A percentile compares a stretch with the other conserved stretches of the same genome.
phyloP scores from a whole-genome alignment of 805 yeast genomes.

The Candida xiaguanensis region DNA sequence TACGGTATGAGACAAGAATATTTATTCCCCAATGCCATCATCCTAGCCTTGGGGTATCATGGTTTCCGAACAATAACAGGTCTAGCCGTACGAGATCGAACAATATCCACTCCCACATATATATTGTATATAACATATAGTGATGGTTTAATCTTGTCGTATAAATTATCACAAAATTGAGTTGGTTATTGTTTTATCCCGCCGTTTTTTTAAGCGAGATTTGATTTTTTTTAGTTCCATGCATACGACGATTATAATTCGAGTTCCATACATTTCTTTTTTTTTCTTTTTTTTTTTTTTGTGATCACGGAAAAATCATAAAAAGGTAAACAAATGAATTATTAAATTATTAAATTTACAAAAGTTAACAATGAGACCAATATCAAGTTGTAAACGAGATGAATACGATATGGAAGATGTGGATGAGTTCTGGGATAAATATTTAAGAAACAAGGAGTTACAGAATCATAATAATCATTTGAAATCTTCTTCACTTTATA shows the following conservation, averaged over 20 bases:
- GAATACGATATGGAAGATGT: slow-evolving; percentile 64
- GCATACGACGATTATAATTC: too few relatives aligned
- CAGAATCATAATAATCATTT: slow-evolving; percentile 12
- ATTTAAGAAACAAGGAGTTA: slow-evolving; percentile 24
- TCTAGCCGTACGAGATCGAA: slow-evolving; percentile 22
- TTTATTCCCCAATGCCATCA: slow-evolving; percentile 33
- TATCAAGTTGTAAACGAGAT: slow-evolving; percentile 47
- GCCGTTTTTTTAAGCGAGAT: slow-evolving; percentile 1
- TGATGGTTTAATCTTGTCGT: slow-evolving; percentile 28
- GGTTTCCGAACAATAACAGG: slow-evolving; percentile 34
- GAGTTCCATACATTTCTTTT: background rate
- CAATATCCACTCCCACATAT: slow-evolving; percentile 22
- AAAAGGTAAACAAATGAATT: slow-evolving; percentile 1
- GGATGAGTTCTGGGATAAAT: slow-evolving; percentile 59
- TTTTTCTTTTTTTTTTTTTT: background rate
- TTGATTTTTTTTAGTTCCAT: background rate
- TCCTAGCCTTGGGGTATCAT: slow-evolving; percentile 22
- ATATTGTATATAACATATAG: slow-evolving; percentile 30
- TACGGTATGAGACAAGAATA: slow-evolving; percentile 43
- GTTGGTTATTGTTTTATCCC: background rate
- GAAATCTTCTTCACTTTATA: slow-evolving; percentile 12
- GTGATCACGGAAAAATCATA: slow-evolving; percentile 1
- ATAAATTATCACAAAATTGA: slow-evolving; percentile 13
- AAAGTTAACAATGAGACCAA: slow-evolving; percentile 24
- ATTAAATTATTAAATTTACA: background rate